Evolutionary conservation across 108 stramenopile genomes (phyloP).

Genomic region (Mediolabrus comicus): DNA sequence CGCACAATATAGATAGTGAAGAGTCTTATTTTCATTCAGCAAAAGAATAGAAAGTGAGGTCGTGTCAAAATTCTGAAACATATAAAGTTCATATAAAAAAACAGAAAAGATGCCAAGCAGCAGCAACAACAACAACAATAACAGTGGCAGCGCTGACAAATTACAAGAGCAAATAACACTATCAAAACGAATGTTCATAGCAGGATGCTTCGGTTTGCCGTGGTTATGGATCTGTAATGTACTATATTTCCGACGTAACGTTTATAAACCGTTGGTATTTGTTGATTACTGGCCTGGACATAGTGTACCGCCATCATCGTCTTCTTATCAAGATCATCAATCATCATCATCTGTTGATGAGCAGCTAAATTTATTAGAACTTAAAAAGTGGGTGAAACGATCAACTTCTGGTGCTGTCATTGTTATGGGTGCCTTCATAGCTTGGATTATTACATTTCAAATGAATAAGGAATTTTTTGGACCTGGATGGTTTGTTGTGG

Average conservation of each 20-base stretch:
- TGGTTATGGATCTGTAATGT: conserved; percentile 88
- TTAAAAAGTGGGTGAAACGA: conserved; percentile 66
- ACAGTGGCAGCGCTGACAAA: conserved; percentile 6
- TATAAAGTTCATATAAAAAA: neutral
- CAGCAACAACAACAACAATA: neutral
- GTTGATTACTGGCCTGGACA: conserved; percentile 45
- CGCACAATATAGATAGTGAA: too few species aligned
- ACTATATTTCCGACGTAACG: conserved; percentile 42
- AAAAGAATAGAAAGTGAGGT: too few species aligned
- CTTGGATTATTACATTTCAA: conserved; percentile 73
- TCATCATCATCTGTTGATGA: conserved; percentile 6
- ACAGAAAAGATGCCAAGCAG: neutral
- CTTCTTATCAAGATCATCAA: too few species aligned
- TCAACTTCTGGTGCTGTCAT: conserved; percentile 51
- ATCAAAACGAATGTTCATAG: conserved; percentile 67
- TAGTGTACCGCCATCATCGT: neutral
- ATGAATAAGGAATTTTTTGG: conserved; percentile 62
- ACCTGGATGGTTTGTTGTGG: conserved; percentile 55
- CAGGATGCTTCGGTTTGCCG: conserved; percentile 76
- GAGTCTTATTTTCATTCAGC: neutral
- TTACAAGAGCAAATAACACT: conserved; percentile 43
- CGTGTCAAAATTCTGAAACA: neutral
- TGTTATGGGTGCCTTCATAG: conserved; percentile 53
- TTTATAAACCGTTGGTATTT: conserved; percentile 36
- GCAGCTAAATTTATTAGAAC: conserved; percentile 17